phyloP scores from a whole-genome alignment of 345 rosid species.

The Hirschfeldia incana region DNA sequence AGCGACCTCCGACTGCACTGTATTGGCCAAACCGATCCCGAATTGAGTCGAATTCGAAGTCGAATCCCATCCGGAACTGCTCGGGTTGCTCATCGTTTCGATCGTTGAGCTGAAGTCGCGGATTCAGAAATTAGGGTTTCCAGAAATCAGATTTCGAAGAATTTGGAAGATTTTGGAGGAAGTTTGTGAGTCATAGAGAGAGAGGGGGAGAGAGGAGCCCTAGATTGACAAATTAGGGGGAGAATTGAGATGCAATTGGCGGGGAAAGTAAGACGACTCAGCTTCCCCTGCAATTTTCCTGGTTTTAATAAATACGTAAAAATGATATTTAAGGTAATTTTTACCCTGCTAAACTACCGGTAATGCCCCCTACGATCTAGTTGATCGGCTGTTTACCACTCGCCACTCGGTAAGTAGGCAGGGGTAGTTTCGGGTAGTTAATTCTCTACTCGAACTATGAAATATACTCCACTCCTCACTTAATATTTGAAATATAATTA shows the following conservation, averaged over 20 bases:
- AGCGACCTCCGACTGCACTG: slow-evolving; percentile 87
- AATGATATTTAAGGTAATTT: background rate
- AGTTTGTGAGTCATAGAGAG: slow-evolving; percentile 16
- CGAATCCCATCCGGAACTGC: slow-evolving; percentile 47
- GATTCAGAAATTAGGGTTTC: slow-evolving; percentile 37
- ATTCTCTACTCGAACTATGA: too few relatives aligned
- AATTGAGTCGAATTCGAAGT: slow-evolving; percentile 43
- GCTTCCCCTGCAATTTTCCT: slow-evolving; percentile 35
- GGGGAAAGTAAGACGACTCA: slow-evolving; percentile 52
- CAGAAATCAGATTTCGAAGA: slow-evolving; percentile 14
- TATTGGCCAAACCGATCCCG: slow-evolving; percentile 88
- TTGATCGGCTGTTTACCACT: background rate
- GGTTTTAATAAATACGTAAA: slow-evolving; percentile 1
- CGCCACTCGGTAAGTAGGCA: background rate
- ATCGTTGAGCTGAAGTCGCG: slow-evolving; percentile 42
- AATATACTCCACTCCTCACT: too few relatives aligned
- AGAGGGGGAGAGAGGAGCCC: slow-evolving; percentile 47
- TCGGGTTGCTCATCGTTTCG: slow-evolving; percentile 63
- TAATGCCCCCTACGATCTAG: background rate
- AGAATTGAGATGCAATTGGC: slow-evolving; percentile 58
- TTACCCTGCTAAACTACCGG: background rate
- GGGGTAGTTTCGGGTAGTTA: slow-evolving; percentile 9
- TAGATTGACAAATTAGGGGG: slow-evolving; percentile 30
- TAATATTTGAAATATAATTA: too few relatives aligned
- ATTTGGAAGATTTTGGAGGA: slow-evolving; percentile 37